These are phyloP conservation scores for Botrytis elliptica DNA, from an alignment of 2,329 filamentous ascomycete species.

Conservation along the genomic window DNA sequence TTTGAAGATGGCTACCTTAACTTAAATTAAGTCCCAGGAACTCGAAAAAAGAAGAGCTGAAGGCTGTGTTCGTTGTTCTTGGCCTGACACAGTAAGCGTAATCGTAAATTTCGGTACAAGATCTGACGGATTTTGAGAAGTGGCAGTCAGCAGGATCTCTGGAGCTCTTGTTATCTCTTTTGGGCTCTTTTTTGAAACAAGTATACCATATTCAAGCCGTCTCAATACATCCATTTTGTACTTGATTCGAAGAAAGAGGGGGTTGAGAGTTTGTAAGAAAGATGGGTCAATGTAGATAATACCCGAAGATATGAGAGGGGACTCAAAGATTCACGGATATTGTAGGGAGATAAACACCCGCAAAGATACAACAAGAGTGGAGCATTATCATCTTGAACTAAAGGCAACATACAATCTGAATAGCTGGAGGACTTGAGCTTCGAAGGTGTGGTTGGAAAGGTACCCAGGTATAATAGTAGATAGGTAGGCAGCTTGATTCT, in stretches of 20 bases:
- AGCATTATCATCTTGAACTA: not conserved
- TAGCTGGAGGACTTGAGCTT: not conserved
- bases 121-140: slow-evolving; percentile 7
- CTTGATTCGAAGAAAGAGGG: not conserved
- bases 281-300: slow-evolving; percentile 9
- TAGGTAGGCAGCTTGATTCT: not conserved
- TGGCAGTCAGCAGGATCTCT: slow-evolving; percentile 1
- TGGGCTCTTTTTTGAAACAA: not conserved
- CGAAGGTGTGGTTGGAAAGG: not conserved
- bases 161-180: not conserved
- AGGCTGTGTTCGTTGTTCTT: slow-evolving; percentile 17
- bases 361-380: slow-evolving; percentile 4
- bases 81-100: slow-evolving; percentile 20
- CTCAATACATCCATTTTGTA: not conserved
- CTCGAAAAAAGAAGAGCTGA: slow-evolving; percentile 10
- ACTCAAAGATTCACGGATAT: not conserved
- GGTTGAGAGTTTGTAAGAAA: not conserved
- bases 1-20: not conserved
- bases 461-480: not conserved
- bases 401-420: not conserved
- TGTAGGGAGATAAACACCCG: slow-evolving; percentile 7
- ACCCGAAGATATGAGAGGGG: not conserved
- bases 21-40: slow-evolving; percentile 1
- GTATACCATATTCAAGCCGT: not conserved
- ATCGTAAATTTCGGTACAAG: slow-evolving; percentile 9